A percentile compares a stretch with the other conserved stretches of the same genome.
Conservation (phyloP, 169 alveolate genomes). For the Eimeria zaria region DNA sequence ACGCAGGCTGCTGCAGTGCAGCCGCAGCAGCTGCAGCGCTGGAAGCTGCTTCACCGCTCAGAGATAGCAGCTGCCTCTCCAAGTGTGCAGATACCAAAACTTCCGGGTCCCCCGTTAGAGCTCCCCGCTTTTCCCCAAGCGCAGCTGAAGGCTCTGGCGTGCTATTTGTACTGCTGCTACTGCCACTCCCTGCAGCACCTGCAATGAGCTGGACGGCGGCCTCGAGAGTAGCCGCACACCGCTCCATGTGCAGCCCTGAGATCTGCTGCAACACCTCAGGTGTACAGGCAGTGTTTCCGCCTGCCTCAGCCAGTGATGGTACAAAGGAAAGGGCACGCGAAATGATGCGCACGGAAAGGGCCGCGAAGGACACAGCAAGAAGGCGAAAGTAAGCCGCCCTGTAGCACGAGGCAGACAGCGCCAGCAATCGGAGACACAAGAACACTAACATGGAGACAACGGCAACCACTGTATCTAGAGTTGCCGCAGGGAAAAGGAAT, state of each 20-base stretch:
- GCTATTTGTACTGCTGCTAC: slow-evolving; percentile 11
- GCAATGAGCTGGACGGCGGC: slow-evolving; percentile 56
- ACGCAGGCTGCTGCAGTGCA: slow-evolving; percentile 53
- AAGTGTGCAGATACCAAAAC: slow-evolving; percentile 38
- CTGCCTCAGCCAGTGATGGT: not conserved
- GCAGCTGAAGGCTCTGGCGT: not conserved
- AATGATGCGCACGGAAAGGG: slow-evolving; percentile 32
- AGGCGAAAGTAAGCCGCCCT: slow-evolving; percentile 48
- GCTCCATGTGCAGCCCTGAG: slow-evolving; percentile 47
- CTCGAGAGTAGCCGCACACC: slow-evolving; percentile 48
- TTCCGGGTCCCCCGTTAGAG: not conserved
- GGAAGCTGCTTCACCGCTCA: slow-evolving; percentile 57
- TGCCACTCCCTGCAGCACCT: not conserved
- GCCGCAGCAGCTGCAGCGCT: slow-evolving; percentile 63
- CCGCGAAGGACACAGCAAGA: slow-evolving; percentile 4
- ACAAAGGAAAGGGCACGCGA: slow-evolving; percentile 18
- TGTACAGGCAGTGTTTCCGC: slow-evolving; percentile 12
- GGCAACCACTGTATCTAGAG: not conserved
- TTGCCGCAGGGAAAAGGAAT: not conserved
- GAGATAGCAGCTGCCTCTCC: slow-evolving; percentile 66
- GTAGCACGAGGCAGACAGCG: slow-evolving; percentile 11
- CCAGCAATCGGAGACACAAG: not conserved
- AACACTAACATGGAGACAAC: not conserved
- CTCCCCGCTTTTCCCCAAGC: not conserved
- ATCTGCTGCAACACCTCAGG: slow-evolving; percentile 32